phyloP scores from a whole-genome alignment of 2,329 filamentous ascomycete genomes.

The Aspergillus sp. region DNA sequence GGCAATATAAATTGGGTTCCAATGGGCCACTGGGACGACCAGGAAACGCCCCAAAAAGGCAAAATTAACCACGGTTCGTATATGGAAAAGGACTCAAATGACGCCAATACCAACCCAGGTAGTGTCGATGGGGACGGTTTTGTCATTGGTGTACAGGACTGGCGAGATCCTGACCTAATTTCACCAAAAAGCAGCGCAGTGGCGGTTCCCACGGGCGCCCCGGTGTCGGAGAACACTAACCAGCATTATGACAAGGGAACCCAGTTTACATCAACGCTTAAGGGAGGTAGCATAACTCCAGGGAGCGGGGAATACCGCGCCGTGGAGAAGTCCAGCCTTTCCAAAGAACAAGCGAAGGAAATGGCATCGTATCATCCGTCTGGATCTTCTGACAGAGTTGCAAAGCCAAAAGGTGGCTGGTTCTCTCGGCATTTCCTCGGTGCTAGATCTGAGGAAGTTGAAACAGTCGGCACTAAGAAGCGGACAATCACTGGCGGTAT shows the following conservation, averaged over 20 bases:
- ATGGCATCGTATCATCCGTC: conserved; percentile 11
- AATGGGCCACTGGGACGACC: conserved; percentile 64
- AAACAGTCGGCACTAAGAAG: conserved; percentile 14
- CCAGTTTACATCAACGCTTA: conserved; percentile 40
- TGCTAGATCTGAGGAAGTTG: conserved; percentile 20
- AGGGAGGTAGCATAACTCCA: conserved; percentile 68
- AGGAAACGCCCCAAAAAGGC: conserved; percentile 31
- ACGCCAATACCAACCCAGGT: conserved; percentile 18
- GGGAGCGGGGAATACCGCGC: conserved; percentile 69
- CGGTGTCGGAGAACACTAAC: conserved; percentile 29
- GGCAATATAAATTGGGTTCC: conserved; percentile 73
- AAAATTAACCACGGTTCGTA: background rate
- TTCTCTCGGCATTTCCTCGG: conserved; percentile 36
- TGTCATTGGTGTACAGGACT: conserved; percentile 81
- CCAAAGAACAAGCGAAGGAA: conserved; percentile 16
- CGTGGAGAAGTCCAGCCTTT: conserved; percentile 33
- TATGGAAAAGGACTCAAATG: conserved; percentile 17
- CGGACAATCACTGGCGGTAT: conserved; percentile 15
- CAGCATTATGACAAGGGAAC: conserved; percentile 33
- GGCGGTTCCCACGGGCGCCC: conserved; percentile 23
- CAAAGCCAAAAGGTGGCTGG: conserved; percentile 25
- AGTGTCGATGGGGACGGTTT: conserved; percentile 60
- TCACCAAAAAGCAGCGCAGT: conserved; percentile 38
- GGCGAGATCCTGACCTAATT: conserved; percentile 76
- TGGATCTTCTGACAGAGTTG: conserved; percentile 12